A percentile compares a stretch with the other conserved stretches of the same genome.
Conservation (phyloP, 192 early-diverging fungal species). For the Chytriomyces sp. region DNA sequence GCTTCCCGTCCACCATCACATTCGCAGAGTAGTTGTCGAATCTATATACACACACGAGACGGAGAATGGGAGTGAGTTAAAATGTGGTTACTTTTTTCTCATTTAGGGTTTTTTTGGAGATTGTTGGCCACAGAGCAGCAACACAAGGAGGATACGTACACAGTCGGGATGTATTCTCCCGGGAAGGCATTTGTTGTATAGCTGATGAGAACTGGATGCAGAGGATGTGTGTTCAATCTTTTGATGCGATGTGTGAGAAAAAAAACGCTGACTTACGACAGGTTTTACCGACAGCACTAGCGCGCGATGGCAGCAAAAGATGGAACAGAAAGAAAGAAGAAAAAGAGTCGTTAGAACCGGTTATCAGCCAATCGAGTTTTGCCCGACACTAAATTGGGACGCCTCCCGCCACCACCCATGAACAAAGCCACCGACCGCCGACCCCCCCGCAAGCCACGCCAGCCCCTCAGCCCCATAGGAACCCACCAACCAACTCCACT, state of each 20-base stretch:
- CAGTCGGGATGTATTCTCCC: constrained; percentile 99
- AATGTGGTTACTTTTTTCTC: too few relatives aligned
- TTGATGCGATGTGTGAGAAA: not conserved
- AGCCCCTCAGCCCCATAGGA: not conserved
- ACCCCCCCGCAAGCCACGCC: not conserved
- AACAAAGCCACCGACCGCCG: not conserved
- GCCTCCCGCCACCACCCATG: not conserved
- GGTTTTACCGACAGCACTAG: constrained; percentile 91
- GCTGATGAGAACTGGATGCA: constrained; percentile 76
- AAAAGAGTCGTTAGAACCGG: not conserved
- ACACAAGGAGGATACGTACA: constrained; percentile 67
- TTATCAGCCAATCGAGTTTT: too few relatives aligned
- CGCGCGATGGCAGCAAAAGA: too few relatives aligned
- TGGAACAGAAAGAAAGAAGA: constrained; percentile 16
- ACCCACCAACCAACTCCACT: not conserved
- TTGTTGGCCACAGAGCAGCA: not conserved
- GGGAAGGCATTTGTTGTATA: constrained; percentile 99
- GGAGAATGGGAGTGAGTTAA: not conserved
- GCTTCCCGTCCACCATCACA: constrained; percentile 99
- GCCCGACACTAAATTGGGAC: not conserved
- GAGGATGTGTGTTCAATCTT: too few relatives aligned
- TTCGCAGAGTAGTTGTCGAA: constrained; percentile 99
- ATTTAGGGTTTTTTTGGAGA: too few relatives aligned
- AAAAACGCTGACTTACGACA: constrained; percentile 64
- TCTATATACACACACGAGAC: constrained; percentile 40